These are phyloP conservation scores for Manihot esculenta DNA, from an alignment of 441 rosid genomes.

Conservation along the genomic window DNA sequence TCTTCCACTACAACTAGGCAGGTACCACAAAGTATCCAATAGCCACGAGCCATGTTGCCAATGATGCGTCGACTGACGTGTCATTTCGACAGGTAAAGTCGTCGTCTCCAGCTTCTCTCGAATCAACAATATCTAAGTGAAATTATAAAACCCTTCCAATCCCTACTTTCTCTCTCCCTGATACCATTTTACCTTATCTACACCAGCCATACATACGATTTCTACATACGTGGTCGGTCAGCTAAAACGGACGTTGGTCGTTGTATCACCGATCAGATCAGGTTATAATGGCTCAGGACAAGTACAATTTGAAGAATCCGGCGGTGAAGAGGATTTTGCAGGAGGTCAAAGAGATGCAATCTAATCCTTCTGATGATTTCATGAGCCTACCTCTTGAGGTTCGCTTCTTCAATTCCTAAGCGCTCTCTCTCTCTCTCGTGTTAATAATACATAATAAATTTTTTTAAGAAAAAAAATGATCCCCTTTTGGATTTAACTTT, in stretches of 20 bases:
- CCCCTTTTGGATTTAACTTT: not conserved
- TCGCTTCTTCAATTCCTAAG: not conserved
- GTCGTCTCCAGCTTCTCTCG: slow-evolving; percentile 1
- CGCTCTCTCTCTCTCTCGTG: not conserved
- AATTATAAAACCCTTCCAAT: too few relatives aligned
- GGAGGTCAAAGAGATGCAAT: slow-evolving; percentile 99
- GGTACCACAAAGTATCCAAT: too few relatives aligned
- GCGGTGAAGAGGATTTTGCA: slow-evolving; percentile 97
- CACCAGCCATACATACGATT: not conserved
- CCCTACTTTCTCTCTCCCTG: not conserved
- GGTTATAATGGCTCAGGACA: slow-evolving; percentile 68
- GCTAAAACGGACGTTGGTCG: slow-evolving; percentile 24
- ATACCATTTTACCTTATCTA: not conserved
- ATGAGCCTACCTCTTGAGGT: slow-evolving; percentile 99
- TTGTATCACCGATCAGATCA: slow-evolving; percentile 28
- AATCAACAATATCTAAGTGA: too few relatives aligned
- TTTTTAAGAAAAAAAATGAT: not conserved
- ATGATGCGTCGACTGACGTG: slow-evolving; percentile 19
- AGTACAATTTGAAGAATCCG: slow-evolving; percentile 86
- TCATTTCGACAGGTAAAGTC: not conserved
- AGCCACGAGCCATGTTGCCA: slow-evolving; percentile 21
- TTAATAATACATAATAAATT: too few relatives aligned
- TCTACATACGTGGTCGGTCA: not conserved
- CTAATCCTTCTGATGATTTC: slow-evolving; percentile 97
- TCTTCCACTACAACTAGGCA: too few relatives aligned